phyloP scores from a whole-genome alignment of 75 land plant genomes.

The Picea glauca region DNA sequence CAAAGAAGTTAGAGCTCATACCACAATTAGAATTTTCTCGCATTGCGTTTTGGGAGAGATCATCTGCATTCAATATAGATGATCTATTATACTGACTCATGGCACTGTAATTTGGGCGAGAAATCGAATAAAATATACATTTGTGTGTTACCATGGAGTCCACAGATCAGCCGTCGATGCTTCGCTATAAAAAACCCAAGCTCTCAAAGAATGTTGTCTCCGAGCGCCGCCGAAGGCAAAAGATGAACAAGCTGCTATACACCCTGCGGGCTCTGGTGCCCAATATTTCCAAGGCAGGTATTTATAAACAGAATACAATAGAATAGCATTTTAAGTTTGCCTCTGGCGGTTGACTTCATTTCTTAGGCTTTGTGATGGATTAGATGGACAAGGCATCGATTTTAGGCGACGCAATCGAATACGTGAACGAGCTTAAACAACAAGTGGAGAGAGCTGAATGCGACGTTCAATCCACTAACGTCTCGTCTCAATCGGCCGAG shows the following conservation, averaged over 20 bases:
- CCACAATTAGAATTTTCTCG: background rate
- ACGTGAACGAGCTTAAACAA: constrained; percentile 60
- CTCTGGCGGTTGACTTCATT: background rate
- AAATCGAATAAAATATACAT: background rate
- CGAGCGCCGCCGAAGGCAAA: constrained; percentile 66
- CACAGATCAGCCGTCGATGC: background rate
- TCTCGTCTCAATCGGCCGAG: background rate
- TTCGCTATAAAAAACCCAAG: background rate
- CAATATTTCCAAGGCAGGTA: constrained; percentile 74
- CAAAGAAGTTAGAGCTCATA: background rate
- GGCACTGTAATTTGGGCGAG: background rate
- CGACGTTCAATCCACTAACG: background rate
- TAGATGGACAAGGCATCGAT: constrained; percentile 96
- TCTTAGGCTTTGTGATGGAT: background rate
- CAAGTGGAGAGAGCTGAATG: constrained; percentile 28
- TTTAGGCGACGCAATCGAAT: constrained; percentile 72
- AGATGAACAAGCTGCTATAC: constrained; percentile 90
- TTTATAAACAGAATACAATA: too few relatives aligned
- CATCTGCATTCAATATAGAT: background rate
- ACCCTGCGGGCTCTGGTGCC: constrained; percentile 79
- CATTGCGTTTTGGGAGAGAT: background rate
- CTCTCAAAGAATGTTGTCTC: constrained; percentile 34
- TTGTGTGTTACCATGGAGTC: background rate
- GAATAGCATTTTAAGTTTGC: too few relatives aligned
- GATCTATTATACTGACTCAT: too few relatives aligned